phyloP scores from a whole-genome alignment of 2,329 filamentous ascomycete genomes.

The Penicillium sp. region DNA sequence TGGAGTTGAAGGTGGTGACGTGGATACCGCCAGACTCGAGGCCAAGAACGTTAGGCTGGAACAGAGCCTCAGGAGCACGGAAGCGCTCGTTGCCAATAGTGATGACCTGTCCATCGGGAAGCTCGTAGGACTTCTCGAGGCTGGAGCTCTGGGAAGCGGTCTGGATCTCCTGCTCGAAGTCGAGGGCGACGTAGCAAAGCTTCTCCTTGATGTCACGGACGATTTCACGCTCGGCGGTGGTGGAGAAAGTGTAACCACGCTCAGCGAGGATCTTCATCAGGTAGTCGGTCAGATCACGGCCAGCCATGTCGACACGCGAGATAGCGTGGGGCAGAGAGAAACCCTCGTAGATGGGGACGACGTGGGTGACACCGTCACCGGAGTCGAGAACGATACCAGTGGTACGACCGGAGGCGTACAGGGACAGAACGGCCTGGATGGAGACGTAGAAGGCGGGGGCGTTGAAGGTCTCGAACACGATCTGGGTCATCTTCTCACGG shows the following conservation, averaged over 20 bases:
- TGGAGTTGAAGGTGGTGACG: constrained; percentile 99
- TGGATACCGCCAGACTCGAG: constrained; percentile 98
- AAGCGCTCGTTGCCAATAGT: constrained; percentile 99
- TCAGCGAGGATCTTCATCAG: constrained; percentile 99
- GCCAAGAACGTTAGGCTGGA: constrained; percentile 97
- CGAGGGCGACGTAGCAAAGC: constrained; percentile 99
- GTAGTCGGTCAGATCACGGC: constrained; percentile 99
- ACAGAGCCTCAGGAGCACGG: constrained; percentile 98
- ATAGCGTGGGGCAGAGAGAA: constrained; percentile 99
- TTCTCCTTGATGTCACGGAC: constrained; percentile 99
- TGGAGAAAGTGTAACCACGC: constrained; percentile 99
- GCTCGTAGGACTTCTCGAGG: constrained; percentile 99
- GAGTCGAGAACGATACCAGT: constrained; percentile 99
- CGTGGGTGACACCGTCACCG: constrained; percentile 99
- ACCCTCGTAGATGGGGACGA: constrained; percentile 99
- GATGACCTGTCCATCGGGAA: constrained; percentile 98
- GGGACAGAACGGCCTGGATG: constrained; percentile 97
- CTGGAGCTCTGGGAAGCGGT: constrained; percentile 96
- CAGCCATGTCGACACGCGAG: constrained; percentile 99
- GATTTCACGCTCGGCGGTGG: constrained; percentile 99
- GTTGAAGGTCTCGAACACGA: constrained; percentile 99
- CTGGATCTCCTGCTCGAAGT: constrained; percentile 99
- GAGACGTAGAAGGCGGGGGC: constrained; percentile 99
- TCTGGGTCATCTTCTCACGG: constrained; percentile 99
- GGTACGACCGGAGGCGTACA: constrained; percentile 99